phyloP scores from a whole-genome alignment of 2,329 filamentous ascomycete genomes.

The Scleromitrula shiraiana region DNA sequence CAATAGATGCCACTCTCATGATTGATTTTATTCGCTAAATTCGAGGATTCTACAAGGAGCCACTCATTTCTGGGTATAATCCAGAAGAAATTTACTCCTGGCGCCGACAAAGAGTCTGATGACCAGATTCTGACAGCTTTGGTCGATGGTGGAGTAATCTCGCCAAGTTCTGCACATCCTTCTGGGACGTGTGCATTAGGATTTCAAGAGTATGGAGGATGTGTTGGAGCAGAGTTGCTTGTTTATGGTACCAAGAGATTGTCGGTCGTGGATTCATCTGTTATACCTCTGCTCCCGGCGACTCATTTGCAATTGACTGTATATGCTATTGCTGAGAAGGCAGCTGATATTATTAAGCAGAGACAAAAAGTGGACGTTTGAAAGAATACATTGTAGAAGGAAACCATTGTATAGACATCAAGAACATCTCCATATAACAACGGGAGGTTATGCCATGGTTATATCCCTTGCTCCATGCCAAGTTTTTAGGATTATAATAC shows the following conservation, averaged over 20 bases:
- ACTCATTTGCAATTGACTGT: slow-evolving; percentile 20
- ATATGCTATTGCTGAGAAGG: slow-evolving; percentile 25
- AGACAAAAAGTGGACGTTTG: no score
- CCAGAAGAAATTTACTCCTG: not conserved
- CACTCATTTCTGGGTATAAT: not conserved
- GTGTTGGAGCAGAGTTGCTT: slow-evolving; percentile 20
- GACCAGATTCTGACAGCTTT: not conserved
- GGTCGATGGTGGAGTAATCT: not conserved
- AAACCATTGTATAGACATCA: no score
- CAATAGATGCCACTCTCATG: not conserved
- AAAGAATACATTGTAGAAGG: no score
- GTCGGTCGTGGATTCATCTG: slow-evolving; percentile 21
- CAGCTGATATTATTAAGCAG: slow-evolving; percentile 10
- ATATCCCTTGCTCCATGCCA: no score
- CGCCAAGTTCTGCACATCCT: slow-evolving; percentile 9
- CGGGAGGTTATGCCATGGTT: no score
- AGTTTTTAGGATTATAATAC: no score
- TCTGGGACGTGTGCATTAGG: slow-evolving; percentile 11
- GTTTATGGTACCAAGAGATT: slow-evolving; percentile 24
- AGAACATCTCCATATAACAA: not conserved
- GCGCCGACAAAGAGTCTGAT: not conserved
- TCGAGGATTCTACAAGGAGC: not conserved
- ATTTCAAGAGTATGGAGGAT: slow-evolving; percentile 14
- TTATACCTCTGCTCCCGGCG: slow-evolving; percentile 21
- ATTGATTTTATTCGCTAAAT: not conserved